Conservation (phyloP, 164 flowering plant genomes). For the Litsea cubeba region DNA sequence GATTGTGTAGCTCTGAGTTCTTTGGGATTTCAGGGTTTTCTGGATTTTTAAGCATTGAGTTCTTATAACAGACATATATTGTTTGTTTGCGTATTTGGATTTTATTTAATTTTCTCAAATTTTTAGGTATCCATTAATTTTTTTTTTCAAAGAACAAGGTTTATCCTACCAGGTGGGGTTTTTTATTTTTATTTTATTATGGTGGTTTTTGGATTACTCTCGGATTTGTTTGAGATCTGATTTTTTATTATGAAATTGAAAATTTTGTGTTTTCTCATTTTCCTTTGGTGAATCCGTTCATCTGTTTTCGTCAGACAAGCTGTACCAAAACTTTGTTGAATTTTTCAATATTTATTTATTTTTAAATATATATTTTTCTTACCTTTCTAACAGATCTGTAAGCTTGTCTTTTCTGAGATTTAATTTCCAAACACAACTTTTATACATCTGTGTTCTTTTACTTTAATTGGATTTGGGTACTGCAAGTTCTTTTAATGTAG, state of each 20-base stretch:
- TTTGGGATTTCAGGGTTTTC: too few species aligned
- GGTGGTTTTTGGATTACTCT: background rate
- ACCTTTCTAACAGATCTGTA: background rate
- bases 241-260: background rate
- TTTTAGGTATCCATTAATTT: too few species aligned
- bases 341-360: background rate
- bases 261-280: background rate
- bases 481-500: background rate
- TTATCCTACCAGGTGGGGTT: background rate
- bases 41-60: too few species aligned
- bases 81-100: background rate
- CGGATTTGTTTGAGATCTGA: conserved; percentile 1
- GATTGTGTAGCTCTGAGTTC: too few species aligned
- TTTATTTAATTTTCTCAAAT: background rate
- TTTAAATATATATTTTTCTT: background rate
- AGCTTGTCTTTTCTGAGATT: background rate
- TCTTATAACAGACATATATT: too few species aligned
- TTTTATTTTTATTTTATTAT: background rate
- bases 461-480: background rate
- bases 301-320: background rate
- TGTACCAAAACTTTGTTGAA: background rate
- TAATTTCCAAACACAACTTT: background rate
- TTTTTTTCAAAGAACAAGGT: too few species aligned
- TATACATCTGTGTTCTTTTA: background rate
- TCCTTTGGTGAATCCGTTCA: background rate